phyloP scores from a whole-genome alignment of 306 rosid genomes.

The Ochetophila trinervis region DNA sequence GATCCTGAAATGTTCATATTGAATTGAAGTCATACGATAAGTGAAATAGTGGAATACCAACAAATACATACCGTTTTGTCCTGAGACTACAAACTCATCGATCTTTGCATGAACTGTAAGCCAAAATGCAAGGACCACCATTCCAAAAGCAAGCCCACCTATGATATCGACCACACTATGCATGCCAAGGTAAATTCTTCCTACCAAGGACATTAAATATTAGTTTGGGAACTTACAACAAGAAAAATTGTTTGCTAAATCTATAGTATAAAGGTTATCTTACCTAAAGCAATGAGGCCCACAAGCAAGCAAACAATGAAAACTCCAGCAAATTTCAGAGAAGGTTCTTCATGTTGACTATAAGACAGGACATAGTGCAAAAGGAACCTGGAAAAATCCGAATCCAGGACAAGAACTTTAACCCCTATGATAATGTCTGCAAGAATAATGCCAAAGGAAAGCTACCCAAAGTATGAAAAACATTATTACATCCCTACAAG shows the following conservation, averaged over 20 bases:
- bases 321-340: slow-evolving; percentile 47
- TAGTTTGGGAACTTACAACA: slow-evolving; percentile 14
- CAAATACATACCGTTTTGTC: slow-evolving; percentile 69
- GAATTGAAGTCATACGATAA: neutral
- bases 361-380: slow-evolving; percentile 66
- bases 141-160: slow-evolving; percentile 68
- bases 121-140: slow-evolving; percentile 75
- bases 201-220: slow-evolving; percentile 42
- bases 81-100: slow-evolving; percentile 67
- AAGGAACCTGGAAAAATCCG: slow-evolving; percentile 63
- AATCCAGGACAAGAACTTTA: slow-evolving; percentile 32
- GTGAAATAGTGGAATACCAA: neutral
- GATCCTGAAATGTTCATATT: neutral
- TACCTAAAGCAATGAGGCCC: slow-evolving; percentile 79
- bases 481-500: too few relatives aligned
- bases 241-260: slow-evolving; percentile 19
- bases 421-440: slow-evolving; percentile 15
- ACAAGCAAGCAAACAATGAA: slow-evolving; percentile 63
- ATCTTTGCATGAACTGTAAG: slow-evolving; percentile 53
- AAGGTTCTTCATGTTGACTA: slow-evolving; percentile 52
- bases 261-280: slow-evolving; percentile 21
- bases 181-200: slow-evolving; percentile 98
- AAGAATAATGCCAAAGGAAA: slow-evolving; percentile 15
- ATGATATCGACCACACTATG: slow-evolving; percentile 81
- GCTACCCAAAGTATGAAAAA: too few relatives aligned